Conservation (phyloP, 805 yeast genomes). For the Hanseniaspora lachancei region DNA sequence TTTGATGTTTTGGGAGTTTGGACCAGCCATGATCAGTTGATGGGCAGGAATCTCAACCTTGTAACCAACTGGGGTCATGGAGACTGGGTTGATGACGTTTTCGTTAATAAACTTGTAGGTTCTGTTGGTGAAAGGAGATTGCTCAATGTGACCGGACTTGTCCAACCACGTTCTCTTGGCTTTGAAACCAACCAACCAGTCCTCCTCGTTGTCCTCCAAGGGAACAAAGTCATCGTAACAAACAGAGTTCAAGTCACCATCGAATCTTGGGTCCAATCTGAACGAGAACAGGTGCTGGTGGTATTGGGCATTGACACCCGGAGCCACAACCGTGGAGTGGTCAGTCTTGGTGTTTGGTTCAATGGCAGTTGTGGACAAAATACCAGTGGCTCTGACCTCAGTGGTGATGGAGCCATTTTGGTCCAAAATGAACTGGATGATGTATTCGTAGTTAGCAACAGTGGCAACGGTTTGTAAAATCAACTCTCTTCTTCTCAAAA, state of each 20-base stretch:
- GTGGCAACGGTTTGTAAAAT: slow-evolving; percentile 72
- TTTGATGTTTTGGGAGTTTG: slow-evolving; percentile 48
- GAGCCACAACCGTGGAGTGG: slow-evolving; percentile 61
- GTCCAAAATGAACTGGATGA: slow-evolving; percentile 56
- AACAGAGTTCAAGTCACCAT: slow-evolving; percentile 67
- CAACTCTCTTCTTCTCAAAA: slow-evolving; percentile 61
- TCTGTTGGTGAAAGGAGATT: slow-evolving; percentile 64
- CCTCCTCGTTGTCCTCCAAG: slow-evolving; percentile 48
- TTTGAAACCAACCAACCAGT: slow-evolving; percentile 56
- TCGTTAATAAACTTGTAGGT: slow-evolving; percentile 65
- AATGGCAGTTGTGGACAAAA: slow-evolving; percentile 70
- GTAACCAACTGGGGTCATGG: slow-evolving; percentile 64
- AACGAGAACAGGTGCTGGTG: slow-evolving; percentile 72
- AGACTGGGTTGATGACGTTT: slow-evolving; percentile 51
- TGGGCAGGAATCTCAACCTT: slow-evolving; percentile 61
- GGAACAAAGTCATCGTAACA: slow-evolving; percentile 56
- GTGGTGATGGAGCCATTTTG: slow-evolving; percentile 68
- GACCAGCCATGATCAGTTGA: slow-evolving; percentile 59
- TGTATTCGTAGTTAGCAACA: slow-evolving; percentile 74
- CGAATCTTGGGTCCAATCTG: slow-evolving; percentile 71
- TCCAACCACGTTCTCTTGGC: slow-evolving; percentile 53
- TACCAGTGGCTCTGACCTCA: slow-evolving; percentile 78
- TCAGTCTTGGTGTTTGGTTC: slow-evolving; percentile 55
- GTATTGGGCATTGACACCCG: slow-evolving; percentile 70
- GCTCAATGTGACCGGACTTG: slow-evolving; percentile 58